Evolutionary conservation across 2,329 filamentous ascomycete species (phyloP), one percentile per base, ranked within the genome.

Genomic region (Hymenoscyphus linearis): DNA sequence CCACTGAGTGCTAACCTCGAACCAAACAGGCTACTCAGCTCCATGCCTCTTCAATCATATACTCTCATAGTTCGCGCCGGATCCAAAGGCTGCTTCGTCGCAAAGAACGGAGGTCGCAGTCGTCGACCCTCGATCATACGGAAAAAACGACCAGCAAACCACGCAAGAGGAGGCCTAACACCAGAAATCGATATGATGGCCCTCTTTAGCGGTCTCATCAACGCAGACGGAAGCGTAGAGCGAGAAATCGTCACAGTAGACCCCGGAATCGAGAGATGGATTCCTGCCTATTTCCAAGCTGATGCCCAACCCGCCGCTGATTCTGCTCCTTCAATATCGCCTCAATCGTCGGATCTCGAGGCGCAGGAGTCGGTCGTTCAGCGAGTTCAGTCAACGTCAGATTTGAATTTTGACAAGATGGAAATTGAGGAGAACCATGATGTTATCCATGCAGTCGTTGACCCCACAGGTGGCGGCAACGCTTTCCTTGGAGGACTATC

Each of bases 381-480:
- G 5, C 37, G 4, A 0, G 37, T 40, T 6, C 16, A 40, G 4
- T 40, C 53, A 1, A 36, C 34, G 3, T n/a, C 16, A 3, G 22
- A 36, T 16, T 13, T 44, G 13, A 25, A 10, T 4, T 22, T 26
- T 13, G 16, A 22, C 13, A 56, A 56, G 12, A 37, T 56, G 54
- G 54, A 56, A 6, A 56, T 56, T 6, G 7, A 40, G 37, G 27
- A 25, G 16, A 26, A 34, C 34, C 18, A 12, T n/a, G 1, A 9
- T 2, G n/a, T n/a, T n/a, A n/a, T 25, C 9, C 71, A 71, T 0
- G 83, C 78, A 61, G 91, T 97, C 1, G 77, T 95, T n/a, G 95
- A 98, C 74, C 93, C 93, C 0, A 98, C 95, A 0, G 95, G 95
- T 10, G 95, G 92, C 22, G 95, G 95, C 0, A 99, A 99, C 74